Conservation (phyloP, 352 stramenopile species). For the Globisporangium barbulae region DNA sequence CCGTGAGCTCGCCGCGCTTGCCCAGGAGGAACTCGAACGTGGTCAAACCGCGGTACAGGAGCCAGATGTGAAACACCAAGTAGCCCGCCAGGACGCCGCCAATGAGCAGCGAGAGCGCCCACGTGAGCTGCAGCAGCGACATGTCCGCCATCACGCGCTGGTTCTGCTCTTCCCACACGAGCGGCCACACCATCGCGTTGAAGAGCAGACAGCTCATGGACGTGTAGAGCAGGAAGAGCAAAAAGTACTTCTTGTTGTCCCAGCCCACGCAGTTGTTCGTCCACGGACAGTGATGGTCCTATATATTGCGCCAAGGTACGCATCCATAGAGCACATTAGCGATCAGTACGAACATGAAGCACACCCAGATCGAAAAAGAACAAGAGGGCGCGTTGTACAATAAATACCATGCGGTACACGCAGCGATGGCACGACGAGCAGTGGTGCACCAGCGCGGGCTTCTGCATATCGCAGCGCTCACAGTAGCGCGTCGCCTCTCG, state of each 20-base stretch:
- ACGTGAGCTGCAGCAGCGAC: constrained; percentile 40
- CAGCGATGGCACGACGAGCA: constrained; percentile 74
- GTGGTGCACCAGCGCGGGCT: constrained; percentile 63
- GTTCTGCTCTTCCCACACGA: constrained; percentile 22
- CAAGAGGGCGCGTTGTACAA: neutral
- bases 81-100: constrained; percentile 64
- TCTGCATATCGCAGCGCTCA: constrained; percentile 67
- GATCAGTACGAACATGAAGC: neutral
- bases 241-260: constrained; percentile 83
- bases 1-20: constrained; percentile 45
- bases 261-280: constrained; percentile 83
- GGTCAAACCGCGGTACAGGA: constrained; percentile 58
- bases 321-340: neutral
- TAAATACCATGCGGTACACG: constrained; percentile 70
- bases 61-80: constrained; percentile 73
- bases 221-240: constrained; percentile 81
- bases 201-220: constrained; percentile 62
- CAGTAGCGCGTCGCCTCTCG: constrained; percentile 52
- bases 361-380: neutral
- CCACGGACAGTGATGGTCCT: constrained; percentile 85
- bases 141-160: constrained; percentile 15
- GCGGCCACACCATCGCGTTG: constrained; percentile 31
- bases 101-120: constrained; percentile 47
- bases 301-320: neutral
- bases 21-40: constrained; percentile 73